Evolutionary conservation across 768 basidiomycete genomes (phyloP), one percentile per base, ranked within the genome.

Genomic region (Lactifluus volemus): DNA sequence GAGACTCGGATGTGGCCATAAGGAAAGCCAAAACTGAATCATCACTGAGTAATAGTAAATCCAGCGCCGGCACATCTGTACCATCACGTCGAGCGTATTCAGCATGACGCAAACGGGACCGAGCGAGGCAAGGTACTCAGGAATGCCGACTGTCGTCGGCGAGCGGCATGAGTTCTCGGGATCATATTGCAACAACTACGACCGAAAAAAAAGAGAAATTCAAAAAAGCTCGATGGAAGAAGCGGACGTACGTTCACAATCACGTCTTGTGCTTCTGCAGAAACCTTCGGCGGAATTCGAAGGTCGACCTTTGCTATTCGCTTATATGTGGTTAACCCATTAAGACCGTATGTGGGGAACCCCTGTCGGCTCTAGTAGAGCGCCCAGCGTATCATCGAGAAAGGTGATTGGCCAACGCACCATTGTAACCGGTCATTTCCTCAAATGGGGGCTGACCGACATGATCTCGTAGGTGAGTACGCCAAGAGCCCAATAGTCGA

Each of bases 381-480:
- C 61, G 56, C 61, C 32, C 34, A 12, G 9, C 12, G 3, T 17
- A 29, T 32, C 41, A 25, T 39, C 6, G 59, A 6, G 38, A 51
- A 6, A 38, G n/a, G 21, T 47, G 45, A 47, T 47, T 47, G 45
- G 45, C 12, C 11, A n/a, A 70, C 84, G 58, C 63, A 92, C 91
- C 90, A 58, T 82, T 83, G 53, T 86, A 82, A 48, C 90, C 91
- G 55, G 70, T 80, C 63, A 87, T 74, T 70, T 95, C 93, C 70
- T 98, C 96, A 65, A 98, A 99, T 0, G 85, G 86, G 19, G 86
- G 85, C 11, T 80, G 81, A 5, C 96, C 96, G 55, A 84, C 83
- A 98, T 74, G 72, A 99, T 98, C 72, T 99, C 96, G 71, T 93
- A 99, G 1, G 88, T 88, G 63, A 99, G 77, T n/a, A 98, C 95